A percentile compares a stretch with the other conserved stretches of the same genome.
phyloP scores from a whole-genome alignment of 306 rosid genomes.

The Inga oerstediana region DNA sequence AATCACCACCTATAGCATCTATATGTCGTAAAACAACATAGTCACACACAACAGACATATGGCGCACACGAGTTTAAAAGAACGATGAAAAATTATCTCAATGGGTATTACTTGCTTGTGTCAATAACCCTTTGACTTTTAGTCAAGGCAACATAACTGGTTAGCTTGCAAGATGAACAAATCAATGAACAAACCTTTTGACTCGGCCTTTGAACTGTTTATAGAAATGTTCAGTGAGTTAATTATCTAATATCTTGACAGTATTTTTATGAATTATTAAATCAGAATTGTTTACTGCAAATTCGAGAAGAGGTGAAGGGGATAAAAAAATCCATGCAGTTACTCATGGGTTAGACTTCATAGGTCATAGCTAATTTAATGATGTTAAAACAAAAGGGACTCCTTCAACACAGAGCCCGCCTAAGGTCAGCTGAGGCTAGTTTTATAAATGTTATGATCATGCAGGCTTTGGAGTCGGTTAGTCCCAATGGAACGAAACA shows the following conservation, averaged over 20 bases:
- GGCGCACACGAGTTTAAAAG: not conserved
- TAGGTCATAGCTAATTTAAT: too few species aligned
- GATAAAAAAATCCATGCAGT: too few species aligned
- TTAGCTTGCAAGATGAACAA: not conserved
- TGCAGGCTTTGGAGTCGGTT: not conserved
- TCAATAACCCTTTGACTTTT: not conserved
- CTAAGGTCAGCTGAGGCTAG: too few species aligned
- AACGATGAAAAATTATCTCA: not conserved
- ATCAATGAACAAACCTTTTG: not conserved
- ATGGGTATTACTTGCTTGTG: not conserved
- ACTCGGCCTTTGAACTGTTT: not conserved
- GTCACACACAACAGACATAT: not conserved
- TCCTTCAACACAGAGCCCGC: too few species aligned
- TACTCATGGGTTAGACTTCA: too few species aligned
- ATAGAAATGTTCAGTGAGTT: not conserved
- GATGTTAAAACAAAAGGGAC: too few species aligned
- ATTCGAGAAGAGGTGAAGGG: too few species aligned
- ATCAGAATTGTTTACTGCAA: too few species aligned
- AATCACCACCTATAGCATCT: not conserved
- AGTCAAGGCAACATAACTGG: not conserved
- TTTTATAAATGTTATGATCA: not conserved
- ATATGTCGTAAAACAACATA: constrained; percentile 16
- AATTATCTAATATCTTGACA: not conserved
- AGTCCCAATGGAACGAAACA: not conserved
- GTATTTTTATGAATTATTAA: not conserved